These are phyloP conservation scores for Casuarina glauca DNA, from an alignment of 306 rosid species.

Conservation along the genomic window DNA sequence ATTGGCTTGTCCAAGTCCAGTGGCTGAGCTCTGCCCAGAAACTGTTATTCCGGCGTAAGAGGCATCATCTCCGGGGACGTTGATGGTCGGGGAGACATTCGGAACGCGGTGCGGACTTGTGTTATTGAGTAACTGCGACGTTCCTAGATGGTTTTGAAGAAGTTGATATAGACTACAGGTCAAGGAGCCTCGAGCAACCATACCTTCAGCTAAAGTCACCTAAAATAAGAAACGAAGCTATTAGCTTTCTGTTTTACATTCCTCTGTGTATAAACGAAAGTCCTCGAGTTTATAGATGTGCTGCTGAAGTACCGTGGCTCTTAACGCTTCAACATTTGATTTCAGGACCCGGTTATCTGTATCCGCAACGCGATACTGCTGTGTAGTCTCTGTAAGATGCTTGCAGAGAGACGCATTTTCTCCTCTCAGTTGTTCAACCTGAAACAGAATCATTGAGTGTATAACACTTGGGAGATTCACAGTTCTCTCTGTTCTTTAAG, in stretches of 20 bases:
- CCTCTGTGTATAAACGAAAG: neutral
- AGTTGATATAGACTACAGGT: conserved; percentile 48
- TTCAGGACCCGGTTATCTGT: conserved; percentile 75
- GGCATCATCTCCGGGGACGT: conserved; percentile 51
- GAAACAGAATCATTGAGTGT: conserved; percentile 7
- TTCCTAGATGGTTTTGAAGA: conserved; percentile 53
- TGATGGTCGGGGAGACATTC: conserved; percentile 62
- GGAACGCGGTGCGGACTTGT: conserved; percentile 34
- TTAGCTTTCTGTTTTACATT: neutral
- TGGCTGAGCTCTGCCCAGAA: conserved; percentile 48
- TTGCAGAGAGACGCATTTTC: conserved; percentile 60
- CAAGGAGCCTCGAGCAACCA: conserved; percentile 77
- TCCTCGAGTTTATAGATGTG: neutral
- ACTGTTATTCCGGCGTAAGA: conserved; percentile 40
- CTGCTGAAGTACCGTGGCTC: conserved; percentile 71
- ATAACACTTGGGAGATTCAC: neutral
- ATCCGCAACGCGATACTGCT: conserved; percentile 72
- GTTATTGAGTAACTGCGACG: conserved; percentile 42
- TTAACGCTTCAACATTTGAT: conserved; percentile 87
- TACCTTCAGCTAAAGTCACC: conserved; percentile 96
- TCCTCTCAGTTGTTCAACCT: conserved; percentile 68
- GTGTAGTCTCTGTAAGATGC: conserved; percentile 60
- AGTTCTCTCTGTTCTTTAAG: neutral
- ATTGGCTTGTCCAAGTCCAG: conserved; percentile 46
- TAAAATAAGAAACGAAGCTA: conserved; percentile 9